Base-by-base conservation (phyloP, 2,329 filamentous ascomycete species). In the Truncatella angustata region DNA sequence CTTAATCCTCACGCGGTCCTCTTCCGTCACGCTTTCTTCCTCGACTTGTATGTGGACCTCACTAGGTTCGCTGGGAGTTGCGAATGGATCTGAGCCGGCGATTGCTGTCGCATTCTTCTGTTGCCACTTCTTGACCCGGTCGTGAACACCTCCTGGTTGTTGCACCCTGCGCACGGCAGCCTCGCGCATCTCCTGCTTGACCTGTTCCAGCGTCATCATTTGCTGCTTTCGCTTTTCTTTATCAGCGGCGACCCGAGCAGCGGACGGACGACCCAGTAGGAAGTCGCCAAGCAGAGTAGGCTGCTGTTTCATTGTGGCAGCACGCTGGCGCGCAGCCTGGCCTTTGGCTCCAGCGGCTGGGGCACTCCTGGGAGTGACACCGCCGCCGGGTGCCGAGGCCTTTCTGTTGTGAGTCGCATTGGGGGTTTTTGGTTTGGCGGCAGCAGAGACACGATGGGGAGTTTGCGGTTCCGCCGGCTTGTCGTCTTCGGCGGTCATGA, bases 121-220 rank as follows among this genome's bases (percentile, higher is more conserved):
- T 69, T 96, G 91, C 91, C 91, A 96, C 70, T 86, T 81, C 60
- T 86, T 87, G 49, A 96, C 89, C 62, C 91, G 85, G 59, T 90
- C 87, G 56, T 82, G 82, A 44, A 95, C 88, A n/a, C 82, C 82
- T 3, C 81, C 80, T 0, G 83, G 88, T 63, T 74, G 81, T 70
- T 74, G 85, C 60, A 83, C 76, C 69, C 74, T 84, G 66, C 70
- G 78, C 49, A 79, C 81, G n/a, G 77, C 70, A 5, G 74, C 81
- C 58, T 84, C 74, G 49, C 79, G 79, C 80, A 83, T 83, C 59
- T 82, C 79, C 40, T 70, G 67, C 72, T 87, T 79, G 62, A 83
- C 74, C 55, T 79, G 66, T 69, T 88, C 79, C 59, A 84, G 68
- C 60, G 79, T 82, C 69, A 80, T 80, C 59, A 83, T 75, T 57